These are phyloP conservation scores for Rhodocollybia butyracea DNA, from an alignment of 768 basidiomycete species.

Conservation along the genomic window DNA sequence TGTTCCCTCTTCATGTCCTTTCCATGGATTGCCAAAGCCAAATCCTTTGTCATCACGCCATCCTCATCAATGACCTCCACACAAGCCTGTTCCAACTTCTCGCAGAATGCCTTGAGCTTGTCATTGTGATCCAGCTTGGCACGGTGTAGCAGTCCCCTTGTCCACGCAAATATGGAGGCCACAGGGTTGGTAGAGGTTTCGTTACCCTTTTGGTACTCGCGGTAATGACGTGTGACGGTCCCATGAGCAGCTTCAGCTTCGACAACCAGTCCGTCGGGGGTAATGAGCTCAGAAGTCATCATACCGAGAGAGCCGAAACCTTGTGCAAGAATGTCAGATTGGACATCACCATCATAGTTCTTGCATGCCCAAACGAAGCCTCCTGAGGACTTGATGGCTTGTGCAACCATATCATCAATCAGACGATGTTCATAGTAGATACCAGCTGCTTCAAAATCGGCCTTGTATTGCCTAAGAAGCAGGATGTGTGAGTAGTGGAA, in stretches of 20 bases:
- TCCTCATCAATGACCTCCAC: constrained; percentile 90
- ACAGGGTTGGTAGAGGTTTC: constrained; percentile 99
- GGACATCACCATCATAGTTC: constrained; percentile 84
- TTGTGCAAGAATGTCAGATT: constrained; percentile 94
- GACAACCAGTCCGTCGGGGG: constrained; percentile 89
- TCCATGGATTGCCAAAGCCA: constrained; percentile 76
- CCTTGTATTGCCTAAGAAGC: constrained; percentile 56
- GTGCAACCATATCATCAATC: constrained; percentile 98
- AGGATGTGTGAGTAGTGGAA: background rate
- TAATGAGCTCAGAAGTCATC: constrained; percentile 97
- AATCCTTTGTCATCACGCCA: constrained; percentile 94
- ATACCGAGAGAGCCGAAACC: constrained; percentile 96
- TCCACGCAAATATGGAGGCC: constrained; percentile 99
- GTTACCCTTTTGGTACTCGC: constrained; percentile 94
- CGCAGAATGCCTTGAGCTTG: constrained; percentile 67
- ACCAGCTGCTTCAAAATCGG: constrained; percentile 61
- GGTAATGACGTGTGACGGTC: constrained; percentile 95
- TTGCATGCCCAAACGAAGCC: constrained; percentile 81
- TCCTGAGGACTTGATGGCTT: constrained; percentile 93
- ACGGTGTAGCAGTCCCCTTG: constrained; percentile 88
- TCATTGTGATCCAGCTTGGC: constrained; percentile 89
- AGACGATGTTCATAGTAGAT: constrained; percentile 96
- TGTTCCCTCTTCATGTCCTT: constrained; percentile 13
- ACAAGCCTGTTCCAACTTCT: constrained; percentile 81
- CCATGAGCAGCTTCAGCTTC: constrained; percentile 98